Base-by-base conservation (phyloP, 106 monocot genomes). In the Acorus calamus region DNA sequence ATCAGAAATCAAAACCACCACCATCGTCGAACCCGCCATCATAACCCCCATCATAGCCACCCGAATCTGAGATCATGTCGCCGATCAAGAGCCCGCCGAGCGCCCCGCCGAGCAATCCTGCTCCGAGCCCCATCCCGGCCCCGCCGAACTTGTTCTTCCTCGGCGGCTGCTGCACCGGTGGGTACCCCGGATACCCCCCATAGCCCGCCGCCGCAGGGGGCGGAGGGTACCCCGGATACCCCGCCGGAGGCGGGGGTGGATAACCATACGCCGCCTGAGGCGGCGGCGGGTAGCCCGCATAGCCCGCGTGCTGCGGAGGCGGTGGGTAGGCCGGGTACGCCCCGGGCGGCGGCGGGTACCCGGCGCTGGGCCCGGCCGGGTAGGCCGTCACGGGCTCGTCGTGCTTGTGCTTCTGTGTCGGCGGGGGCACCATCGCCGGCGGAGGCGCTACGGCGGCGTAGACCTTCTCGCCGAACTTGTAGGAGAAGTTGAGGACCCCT, bases 401-500 rank as follows among this genome's bases (percentile, higher is more conserved):
- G 3, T 55, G 42, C 71, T 71, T 75, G 55, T 69, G 63, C 3
- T 64, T 52, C 4, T 77, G 4, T 7, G 43, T 0, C 4, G 77
- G 76, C 11, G 53, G 67, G 11, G 46, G 9, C 0, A 4, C 42
- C 2, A 5, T 13, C 5, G 45, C 5, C 14, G 5, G 8, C 10
- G 41, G 46, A 11, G 52, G 28, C 28, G 70, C 9, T 28, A 57
- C 9, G 6, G 71, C 9, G 4, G 69, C 8, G 7, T 57, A 8
- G 11, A 76, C 49, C 5, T 44, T 59, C 9, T 85, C 93, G 44
- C 61, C 63, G 63, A 93, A 71, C 65, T 83, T 86, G 80, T 78
- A 93, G 46, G 93, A 93, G 74, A 93, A 47, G 65, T 81, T 83
- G 65, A 93, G 82, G 12, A 83, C 65, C n/a, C 93, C 93, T 61